Evolutionary conservation across 2,329 filamentous ascomycete genomes (phyloP), one percentile per base, ranked within the genome.

Genomic region (Hypocreales sp.): DNA sequence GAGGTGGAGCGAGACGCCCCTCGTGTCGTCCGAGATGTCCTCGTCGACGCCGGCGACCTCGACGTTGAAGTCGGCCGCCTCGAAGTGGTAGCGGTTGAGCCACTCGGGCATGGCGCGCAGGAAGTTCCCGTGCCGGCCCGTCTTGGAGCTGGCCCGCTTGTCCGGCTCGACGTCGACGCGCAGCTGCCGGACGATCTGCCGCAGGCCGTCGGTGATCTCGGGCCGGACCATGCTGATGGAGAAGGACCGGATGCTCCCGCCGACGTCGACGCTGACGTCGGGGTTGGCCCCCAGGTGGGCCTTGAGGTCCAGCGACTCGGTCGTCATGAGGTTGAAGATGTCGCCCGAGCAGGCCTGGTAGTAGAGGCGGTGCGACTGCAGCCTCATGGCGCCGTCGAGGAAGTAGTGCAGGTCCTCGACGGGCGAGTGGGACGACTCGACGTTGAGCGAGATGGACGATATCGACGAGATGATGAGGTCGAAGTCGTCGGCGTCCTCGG

Each of bases 391-490:
- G 1, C 84, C 83, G 10, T 74, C 73, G 1, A 98, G 58, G 5
- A 80, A 82, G 51, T 98, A 98, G 45, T 94, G 80, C 4, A 84
- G 58, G 19, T 92, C 79, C 31, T 80, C 80, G 20, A 82, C 71
- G 0, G 78, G 64, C 4, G 83, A 90, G 53, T 98, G 90, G n/a
- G 84, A 93, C 1, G 90, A 93, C 45, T 98, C 90, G 25, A 92
- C 67, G 42, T 98, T 90, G 14, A 95, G 58, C 0, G 87, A 92
- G 20, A 95, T 72, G 0, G 87, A 93, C 0, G 92, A 95, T 8
- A 93, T 82, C 3, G 84, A 90, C 2, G 83, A 93, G 25, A 98
- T 93, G 24, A 98, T 79, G 17, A 98, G 65, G 45, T 98, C 90
- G 39, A 90, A 95, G 38, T 95, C 86, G 34, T 84, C 81, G 1